Base-by-base conservation (phyloP, 805 yeast genomes). In the Blastobotrys robertii region DNA sequence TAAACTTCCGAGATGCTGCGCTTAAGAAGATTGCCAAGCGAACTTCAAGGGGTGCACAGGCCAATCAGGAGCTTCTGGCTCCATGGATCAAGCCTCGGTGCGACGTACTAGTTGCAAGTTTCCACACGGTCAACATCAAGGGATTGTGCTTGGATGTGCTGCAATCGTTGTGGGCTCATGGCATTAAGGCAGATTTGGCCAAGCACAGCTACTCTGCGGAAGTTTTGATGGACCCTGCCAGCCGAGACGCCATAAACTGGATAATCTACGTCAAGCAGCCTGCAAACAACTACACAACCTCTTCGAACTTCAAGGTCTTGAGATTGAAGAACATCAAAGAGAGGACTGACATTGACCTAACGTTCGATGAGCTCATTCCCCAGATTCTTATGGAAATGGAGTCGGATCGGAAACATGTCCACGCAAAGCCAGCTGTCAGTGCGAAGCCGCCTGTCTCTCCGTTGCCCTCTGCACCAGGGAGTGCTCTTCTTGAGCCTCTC, bases 51-150 rank as follows among this genome's bases (percentile, higher is more conserved):
- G 39, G 54, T 49, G 41, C 45, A 6, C 43, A 33, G 37, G 34
- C 40, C 64, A 63, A 47, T 11, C 52, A 30, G 70, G 70, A 34
- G n/a, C 31, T 37, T 13, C 25, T 43, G 16, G 42, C 37, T 8
- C 11, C 39, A 32, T 76, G 79, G 82, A 66, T 59, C 42, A 70
- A 77, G 3, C 68, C 71, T 30, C 69, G 94, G 51, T 87, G 95
- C 60, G 90, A 86, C 54, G 94, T 88, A 1, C 60, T 92, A 25
- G 76, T 92, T 5, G 73, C 92, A 0, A 73, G 90, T 50, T 72
- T 81, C 46, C 74, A 81, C 14, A 73, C 72, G 30, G 62, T 74
- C 1, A 63, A 73, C 13, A 60, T 85, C 46, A 69, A 70, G 15
- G 75, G 79, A 1, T 65, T 74, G 39, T 90, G 88, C 1, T 73